Evolutionary conservation across 2,329 filamentous ascomycete species (phyloP), one percentile per base, ranked within the genome.

Genomic region (Curvularia hawaiiensis): DNA sequence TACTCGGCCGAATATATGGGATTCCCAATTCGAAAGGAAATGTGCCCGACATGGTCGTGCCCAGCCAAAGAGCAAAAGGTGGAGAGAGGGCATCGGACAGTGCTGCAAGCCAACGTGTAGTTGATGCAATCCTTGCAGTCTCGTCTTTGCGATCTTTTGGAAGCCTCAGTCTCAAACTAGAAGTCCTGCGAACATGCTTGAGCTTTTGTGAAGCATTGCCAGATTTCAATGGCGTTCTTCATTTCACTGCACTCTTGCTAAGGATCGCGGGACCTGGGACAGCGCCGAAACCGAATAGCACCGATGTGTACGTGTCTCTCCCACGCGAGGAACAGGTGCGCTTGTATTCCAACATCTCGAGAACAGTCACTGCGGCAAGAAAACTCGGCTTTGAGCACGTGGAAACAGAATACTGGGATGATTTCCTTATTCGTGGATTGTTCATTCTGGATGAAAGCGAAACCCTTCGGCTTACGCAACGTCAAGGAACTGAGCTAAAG

Each of bases 141-240:
- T 72, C 78, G 46, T 74, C 76, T 20, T 61, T 82, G 38, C 76
- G 82, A 58, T 71, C 77, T 40, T 96, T 92, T 73, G 95, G 95
- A 4, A 91, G 93, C 68, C 80, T 87, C 11, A 84, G 85, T 56
- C 79, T 97, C 64, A 98, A 98, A 75, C 83, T 96, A 52, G 91
- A 96, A 72, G 87, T 98, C 50, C 80, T 98, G 11, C 86, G 91
- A 63, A 88, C 90, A n/a, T 96, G 94, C 70, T 92, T 97, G 68
- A 92, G 92, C 74, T 90, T 98, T 60, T 96, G 91, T 52, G 95
- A 99, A 79, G 94, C 95, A 0, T 80, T 98, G 52, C 93, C 94
- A 1, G 93, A 98, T 74, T 95, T 97, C 67, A 84, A 89, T 47
- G 94, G 94, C 5, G 91, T 97, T n/a, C 79, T 98, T 22, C 88